These are phyloP conservation scores for Diutina ranongensis DNA, from an alignment of 1,139 yeast species.

Conservation along the genomic window DNA sequence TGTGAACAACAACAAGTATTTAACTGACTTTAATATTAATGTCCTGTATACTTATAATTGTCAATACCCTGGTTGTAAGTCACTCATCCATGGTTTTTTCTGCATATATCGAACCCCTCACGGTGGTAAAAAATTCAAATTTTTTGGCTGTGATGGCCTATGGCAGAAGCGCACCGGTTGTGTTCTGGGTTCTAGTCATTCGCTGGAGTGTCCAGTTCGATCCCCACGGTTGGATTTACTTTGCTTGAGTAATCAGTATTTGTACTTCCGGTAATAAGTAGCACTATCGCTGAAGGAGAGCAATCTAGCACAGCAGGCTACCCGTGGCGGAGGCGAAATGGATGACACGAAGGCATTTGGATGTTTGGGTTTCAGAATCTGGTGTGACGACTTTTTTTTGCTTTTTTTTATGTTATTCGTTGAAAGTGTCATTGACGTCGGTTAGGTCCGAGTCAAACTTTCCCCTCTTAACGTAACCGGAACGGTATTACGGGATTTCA, in stretches of 20 bases:
- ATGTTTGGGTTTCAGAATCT: background rate
- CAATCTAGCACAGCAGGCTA: slow-evolving; percentile 6
- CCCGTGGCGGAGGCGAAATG: slow-evolving; percentile 7
- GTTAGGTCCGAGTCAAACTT: background rate
- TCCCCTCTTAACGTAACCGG: background rate
- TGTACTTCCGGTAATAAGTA: slow-evolving; percentile 4
- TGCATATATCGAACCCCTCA: background rate
- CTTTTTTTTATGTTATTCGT: background rate
- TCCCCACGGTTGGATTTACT: slow-evolving; percentile 5
- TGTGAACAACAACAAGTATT: no score
- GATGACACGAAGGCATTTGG: slow-evolving; percentile 3
- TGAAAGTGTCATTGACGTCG: background rate
- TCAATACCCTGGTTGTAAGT: no score
- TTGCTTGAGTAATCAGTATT: slow-evolving; percentile 4
- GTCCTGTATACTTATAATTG: no score
- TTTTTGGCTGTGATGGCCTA: slow-evolving; percentile 6
- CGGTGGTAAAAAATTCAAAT: background rate
- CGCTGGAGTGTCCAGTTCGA: slow-evolving; percentile 6
- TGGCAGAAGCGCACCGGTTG: slow-evolving; percentile 5
- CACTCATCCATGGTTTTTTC: no score
- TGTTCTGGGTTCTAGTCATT: background rate
- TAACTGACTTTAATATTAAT: no score
- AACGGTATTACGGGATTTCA: background rate
- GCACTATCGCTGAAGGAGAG: slow-evolving; percentile 6
- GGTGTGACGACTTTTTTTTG: slow-evolving; percentile 3